These are phyloP conservation scores for Penicillium nordicum DNA, from an alignment of 2,329 filamentous ascomycete genomes.

Conservation along the genomic window DNA sequence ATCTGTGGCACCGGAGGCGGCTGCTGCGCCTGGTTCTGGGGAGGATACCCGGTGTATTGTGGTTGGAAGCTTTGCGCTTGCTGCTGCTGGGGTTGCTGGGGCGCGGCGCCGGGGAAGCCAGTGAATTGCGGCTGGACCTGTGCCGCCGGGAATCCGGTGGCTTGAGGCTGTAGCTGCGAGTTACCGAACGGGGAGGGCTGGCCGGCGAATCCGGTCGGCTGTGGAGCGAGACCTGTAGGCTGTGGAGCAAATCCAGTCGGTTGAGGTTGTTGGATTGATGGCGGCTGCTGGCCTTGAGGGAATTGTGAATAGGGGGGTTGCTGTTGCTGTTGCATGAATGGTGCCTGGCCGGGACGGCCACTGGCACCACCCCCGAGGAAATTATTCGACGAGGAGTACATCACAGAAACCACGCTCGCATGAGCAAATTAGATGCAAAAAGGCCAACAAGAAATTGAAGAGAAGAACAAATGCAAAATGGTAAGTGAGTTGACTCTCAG, in stretches of 20 bases:
- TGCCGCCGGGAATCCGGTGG: slow-evolving; percentile 60
- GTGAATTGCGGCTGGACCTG: slow-evolving; percentile 49
- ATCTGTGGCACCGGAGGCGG: slow-evolving; percentile 28
- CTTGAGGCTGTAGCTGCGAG: slow-evolving; percentile 60
- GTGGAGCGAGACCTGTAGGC: slow-evolving; percentile 54
- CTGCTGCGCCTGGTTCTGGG: slow-evolving; percentile 37
- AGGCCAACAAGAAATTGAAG: slow-evolving; percentile 19
- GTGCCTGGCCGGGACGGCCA: slow-evolving; percentile 66
- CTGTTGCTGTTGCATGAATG: slow-evolving; percentile 48
- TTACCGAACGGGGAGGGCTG: slow-evolving; percentile 55
- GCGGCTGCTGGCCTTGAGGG: slow-evolving; percentile 46
- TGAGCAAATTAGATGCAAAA: slow-evolving; percentile 24
- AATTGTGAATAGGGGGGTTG: slow-evolving; percentile 43
- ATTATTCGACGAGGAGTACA: slow-evolving; percentile 89
- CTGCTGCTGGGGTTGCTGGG: slow-evolving; percentile 41
- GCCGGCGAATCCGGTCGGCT: slow-evolving; percentile 54
- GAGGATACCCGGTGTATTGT: slow-evolving; percentile 58
- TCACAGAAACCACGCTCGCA: slow-evolving; percentile 44
- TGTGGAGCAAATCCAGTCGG: slow-evolving; percentile 47
- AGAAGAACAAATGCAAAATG: slow-evolving; percentile 26
- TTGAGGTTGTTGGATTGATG: slow-evolving; percentile 52
- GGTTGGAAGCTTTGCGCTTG: slow-evolving; percentile 47
- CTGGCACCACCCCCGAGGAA: slow-evolving; percentile 76
- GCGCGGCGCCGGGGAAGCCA: slow-evolving; percentile 43
- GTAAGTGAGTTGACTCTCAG: slow-evolving; percentile 23